phyloP scores from a whole-genome alignment of 2,329 filamentous ascomycete species.

The Pyrenophora tritici-repentis region DNA sequence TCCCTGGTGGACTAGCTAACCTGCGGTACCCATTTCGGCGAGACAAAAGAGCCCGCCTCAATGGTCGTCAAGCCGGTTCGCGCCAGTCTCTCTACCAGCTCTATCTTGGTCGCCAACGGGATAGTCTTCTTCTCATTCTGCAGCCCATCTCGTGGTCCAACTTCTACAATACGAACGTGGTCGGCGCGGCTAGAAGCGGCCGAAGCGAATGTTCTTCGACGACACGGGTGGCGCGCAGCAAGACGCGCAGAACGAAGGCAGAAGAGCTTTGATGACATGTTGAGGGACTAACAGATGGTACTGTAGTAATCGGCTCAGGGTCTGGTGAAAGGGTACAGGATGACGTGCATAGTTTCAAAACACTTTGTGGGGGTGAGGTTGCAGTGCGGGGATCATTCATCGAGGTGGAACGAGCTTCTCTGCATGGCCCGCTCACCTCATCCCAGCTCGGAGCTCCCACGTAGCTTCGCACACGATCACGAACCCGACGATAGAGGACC shows the following conservation, averaged over 20 bases:
- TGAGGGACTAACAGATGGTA: neutral
- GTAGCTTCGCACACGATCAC: neutral
- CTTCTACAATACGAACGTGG: constrained; percentile 71
- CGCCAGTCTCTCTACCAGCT: constrained; percentile 72
- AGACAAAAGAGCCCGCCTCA: constrained; percentile 81
- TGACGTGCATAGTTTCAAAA: constrained; percentile 17
- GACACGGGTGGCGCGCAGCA: constrained; percentile 41
- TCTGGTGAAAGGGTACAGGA: constrained; percentile 1
- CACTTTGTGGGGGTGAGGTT: constrained; percentile 19
- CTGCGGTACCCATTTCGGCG: constrained; percentile 85
- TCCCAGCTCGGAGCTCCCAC: constrained; percentile 1
- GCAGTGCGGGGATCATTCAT: constrained; percentile 19
- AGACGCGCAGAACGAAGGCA: constrained; percentile 43
- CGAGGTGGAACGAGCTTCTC: constrained; percentile 11
- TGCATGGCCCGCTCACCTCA: constrained; percentile 13
- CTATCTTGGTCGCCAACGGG: constrained; percentile 73
- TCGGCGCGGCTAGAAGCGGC: constrained; percentile 44
- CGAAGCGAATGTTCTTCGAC: constrained; percentile 38
- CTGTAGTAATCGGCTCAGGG: neutral
- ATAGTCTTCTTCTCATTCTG: constrained; percentile 81
- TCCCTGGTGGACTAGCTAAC: constrained; percentile 46
- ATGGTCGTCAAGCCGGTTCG: constrained; percentile 73
- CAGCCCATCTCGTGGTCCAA: constrained; percentile 82
- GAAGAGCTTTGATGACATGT: constrained; percentile 39
- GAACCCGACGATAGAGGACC: neutral